phyloP scores from a whole-genome alignment of 108 stramenopile genomes.

The Nannochloropsis granulata region DNA sequence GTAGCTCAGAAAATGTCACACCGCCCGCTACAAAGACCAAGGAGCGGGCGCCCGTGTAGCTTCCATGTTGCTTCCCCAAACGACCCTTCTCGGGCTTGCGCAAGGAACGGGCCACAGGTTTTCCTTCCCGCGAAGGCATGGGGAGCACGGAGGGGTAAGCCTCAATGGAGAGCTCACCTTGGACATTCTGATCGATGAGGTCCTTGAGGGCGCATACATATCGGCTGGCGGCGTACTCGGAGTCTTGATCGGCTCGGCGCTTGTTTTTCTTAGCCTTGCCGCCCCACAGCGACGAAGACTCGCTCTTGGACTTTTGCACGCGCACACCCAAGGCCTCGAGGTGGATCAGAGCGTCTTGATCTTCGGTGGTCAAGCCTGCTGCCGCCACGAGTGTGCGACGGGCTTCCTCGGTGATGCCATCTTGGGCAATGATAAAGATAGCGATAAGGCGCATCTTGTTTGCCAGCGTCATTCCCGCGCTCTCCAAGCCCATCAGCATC shows the following conservation, averaged over 20 bases:
- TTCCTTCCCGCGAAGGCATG: slow-evolving; percentile 46
- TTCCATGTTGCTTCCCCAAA: neutral
- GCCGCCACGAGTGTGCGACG: neutral
- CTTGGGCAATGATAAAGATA: slow-evolving; percentile 63
- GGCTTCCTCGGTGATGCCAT: slow-evolving; percentile 38
- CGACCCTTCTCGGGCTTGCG: slow-evolving; percentile 32
- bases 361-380: neutral
- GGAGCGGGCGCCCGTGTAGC: slow-evolving; percentile 47
- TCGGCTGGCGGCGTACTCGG: slow-evolving; percentile 60
- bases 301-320: neutral
- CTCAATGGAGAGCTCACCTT: slow-evolving; percentile 51
- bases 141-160: slow-evolving; percentile 72
- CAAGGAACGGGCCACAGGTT: slow-evolving; percentile 33
- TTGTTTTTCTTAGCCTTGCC: neutral
- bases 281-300: neutral
- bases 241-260: slow-evolving; percentile 42
- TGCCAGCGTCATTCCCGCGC: slow-evolving; percentile 3
- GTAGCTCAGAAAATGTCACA: slow-evolving; percentile 60
- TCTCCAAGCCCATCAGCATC: neutral
- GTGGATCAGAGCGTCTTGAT: neutral
- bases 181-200: slow-evolving; percentile 49
- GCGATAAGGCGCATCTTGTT: slow-evolving; percentile 56
- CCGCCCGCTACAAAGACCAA: slow-evolving; percentile 79
- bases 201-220: slow-evolving; percentile 55
- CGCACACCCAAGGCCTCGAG: neutral